Base-by-base conservation (phyloP, 108 stramenopile genomes). In the Skeletonema potamos region DNA sequence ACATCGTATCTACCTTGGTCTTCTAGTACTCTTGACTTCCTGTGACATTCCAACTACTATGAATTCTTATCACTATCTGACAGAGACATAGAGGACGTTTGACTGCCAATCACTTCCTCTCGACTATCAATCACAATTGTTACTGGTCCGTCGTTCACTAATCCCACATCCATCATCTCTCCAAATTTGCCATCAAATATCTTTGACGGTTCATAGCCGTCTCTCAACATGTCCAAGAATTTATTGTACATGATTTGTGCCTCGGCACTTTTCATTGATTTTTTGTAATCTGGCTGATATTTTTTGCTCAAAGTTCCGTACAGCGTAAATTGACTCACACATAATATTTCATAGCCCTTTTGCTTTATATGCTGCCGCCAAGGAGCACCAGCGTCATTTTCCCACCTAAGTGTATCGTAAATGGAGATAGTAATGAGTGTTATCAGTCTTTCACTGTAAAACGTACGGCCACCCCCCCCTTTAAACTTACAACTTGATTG, bases 61-160 rank as follows among this genome's bases (percentile, higher is more conserved):
- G 36, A n/a, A 32, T 32, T 32, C 15, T 41, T 59, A 18, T 59
- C 63, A 27, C 54, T 57, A 57, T 64, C 48, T 27, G 48, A 56
- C 22, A 64, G 54, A n/a, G 67, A 68, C 12, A 32, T 68, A 13
- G 56, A 57, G 10, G 72, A 73, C 7, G 56, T 33, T 54, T 54
- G 32, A 58, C 33, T 63, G 11, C 37, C 58, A 46, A 65, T 37
- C 37, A 39, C 28, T 29, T 41, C 71, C 12, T 80, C 72, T 37
- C 79, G 43, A 65, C 88, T 91, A 60, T 93, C 95, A 79, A 96
- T 88, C 15, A 96, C 83, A 32, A 96, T 77, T 1, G 95, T 96
- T 8, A 96, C 95, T 17, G 95, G 95, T 9, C 95, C 95, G 85
- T 96, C 92, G 74, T 96, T 96, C 37, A 93, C 86, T 28, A 92